Base-by-base conservation (phyloP, 2,329 filamentous ascomycete genomes). In the Byssothecium circinans region DNA sequence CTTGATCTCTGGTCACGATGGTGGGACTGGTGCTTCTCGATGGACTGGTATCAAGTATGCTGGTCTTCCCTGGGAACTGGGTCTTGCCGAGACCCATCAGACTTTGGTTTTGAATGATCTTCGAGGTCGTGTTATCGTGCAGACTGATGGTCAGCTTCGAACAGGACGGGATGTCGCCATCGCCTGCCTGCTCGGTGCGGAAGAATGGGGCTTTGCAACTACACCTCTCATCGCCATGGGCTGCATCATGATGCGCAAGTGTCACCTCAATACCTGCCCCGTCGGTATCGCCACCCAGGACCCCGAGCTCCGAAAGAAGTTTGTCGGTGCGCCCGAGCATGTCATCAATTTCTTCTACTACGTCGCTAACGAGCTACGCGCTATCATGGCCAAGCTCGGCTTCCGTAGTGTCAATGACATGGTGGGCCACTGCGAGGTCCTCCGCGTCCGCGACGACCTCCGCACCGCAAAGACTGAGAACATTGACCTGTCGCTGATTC, bases 291-390 rank as follows among this genome's bases (percentile, higher is more conserved):
- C 92, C 3, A 96, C 91, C 0, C 92, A 97, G 68, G 91, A 96
- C 62, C 91, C 91, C n/a, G 88, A 92, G 68, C 81, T 97, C 2
- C 84, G 92, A 51, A 88, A 91, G 80, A 97, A 96, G 76, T 96
- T 97, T 74, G 80, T 85, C 59, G 92, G 92, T 53, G 91, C 89
- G 1, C 91, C 92, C 10, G 92, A 97, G 75, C 90, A 96, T 62
- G 91, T 96, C 48, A 96, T 97, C 74, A 97, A 96, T 81, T 96
- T 96, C 80, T 96, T 96, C 77, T 97, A 96, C 78, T 97, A 96
- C 66, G 81, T 97, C 43, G 88, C 92, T 60, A 97, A 97, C 67
- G 92, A 97, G 77, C 83, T 97, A 49, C 87, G 92, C 68, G 90
- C 91, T 29, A 95, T 97, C 74, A 96, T 97, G 92, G 91, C 92